A percentile compares a stretch with the other conserved stretches of the same genome.
phyloP scores from a whole-genome alignment of 441 rosid genomes.

The Breynia disticha region DNA sequence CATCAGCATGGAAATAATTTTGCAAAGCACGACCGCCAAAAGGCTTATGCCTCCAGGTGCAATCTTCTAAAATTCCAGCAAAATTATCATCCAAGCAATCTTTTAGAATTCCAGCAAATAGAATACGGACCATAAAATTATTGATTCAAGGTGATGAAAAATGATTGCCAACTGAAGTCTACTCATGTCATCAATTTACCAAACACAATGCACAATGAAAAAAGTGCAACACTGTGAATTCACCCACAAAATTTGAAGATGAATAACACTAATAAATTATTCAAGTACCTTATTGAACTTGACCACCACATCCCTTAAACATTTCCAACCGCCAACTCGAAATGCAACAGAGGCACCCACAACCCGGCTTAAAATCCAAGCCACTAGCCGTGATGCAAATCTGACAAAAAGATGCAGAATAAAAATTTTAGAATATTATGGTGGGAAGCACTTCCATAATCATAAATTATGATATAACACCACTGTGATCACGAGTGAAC shows the following conservation, averaged over 20 bases:
- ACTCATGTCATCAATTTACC: too few species aligned
- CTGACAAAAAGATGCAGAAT: slow-evolving; percentile 31
- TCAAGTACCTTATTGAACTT: slow-evolving; percentile 66
- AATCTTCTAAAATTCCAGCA: neutral
- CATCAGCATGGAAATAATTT: neutral
- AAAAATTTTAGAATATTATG: slow-evolving; percentile 9
- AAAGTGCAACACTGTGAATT: too few species aligned
- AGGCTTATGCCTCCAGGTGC: neutral
- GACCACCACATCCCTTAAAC: slow-evolving; percentile 69
- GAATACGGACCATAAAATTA: neutral
- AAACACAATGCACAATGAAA: too few species aligned
- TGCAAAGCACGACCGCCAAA: neutral
- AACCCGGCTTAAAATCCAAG: slow-evolving; percentile 74
- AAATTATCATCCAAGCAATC: too few species aligned
- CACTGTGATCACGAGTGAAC: neutral
- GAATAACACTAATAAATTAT: slow-evolving; percentile 4
- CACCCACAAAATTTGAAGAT: neutral
- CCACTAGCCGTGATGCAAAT: slow-evolving; percentile 73
- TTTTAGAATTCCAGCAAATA: neutral
- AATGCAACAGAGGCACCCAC: slow-evolving; percentile 77
- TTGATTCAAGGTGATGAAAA: slow-evolving; percentile 5
- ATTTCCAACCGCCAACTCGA: slow-evolving; percentile 93
- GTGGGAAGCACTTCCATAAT: neutral
- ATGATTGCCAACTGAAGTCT: too few species aligned
- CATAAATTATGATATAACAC: neutral